Percentiles rank a stretch among this genome's conserved stretches.
Evolutionary conservation across 202 grass and related monocot genomes (phyloP).

Genomic region (Panicum hallii): DNA sequence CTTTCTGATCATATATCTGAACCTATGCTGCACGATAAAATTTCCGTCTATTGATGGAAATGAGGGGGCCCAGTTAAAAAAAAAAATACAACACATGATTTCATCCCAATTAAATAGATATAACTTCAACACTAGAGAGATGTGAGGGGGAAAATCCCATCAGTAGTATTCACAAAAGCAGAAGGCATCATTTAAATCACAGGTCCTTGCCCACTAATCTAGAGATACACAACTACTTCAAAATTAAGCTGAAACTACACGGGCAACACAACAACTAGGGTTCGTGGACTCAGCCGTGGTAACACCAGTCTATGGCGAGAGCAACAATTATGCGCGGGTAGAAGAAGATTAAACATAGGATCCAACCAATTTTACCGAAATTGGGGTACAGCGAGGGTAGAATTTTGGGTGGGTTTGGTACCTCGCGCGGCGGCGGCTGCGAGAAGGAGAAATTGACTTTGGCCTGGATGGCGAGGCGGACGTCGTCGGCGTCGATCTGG

Average conservation of each 20-base stretch:
- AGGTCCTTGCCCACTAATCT: neutral
- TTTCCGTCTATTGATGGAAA: neutral
- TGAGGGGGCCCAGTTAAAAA: neutral
- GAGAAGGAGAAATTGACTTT: conserved; percentile 99
- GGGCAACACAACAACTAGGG: conserved; percentile 21
- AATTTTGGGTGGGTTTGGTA: conserved; percentile 19
- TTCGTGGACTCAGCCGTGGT: neutral
- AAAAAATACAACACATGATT: neutral
- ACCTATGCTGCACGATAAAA: neutral
- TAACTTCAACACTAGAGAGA: neutral
- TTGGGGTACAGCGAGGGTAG: neutral
- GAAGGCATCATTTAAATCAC: neutral
- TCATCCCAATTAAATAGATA: neutral
- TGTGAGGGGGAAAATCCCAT: neutral
- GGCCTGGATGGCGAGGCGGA: conserved; percentile 84
- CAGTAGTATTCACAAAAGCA: neutral
- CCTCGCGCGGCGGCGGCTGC: conserved; percentile 97
- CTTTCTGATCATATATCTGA: neutral
- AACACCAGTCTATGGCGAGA: neutral
- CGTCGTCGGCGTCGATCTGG: conserved; percentile 83
- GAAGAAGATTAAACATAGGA: neutral
- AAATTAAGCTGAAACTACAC: neutral
- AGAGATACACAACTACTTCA: neutral
- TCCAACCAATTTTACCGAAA: neutral
- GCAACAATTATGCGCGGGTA: neutral